phyloP scores from a whole-genome alignment of 176 grass and related monocot genomes.

The Avena atlantica region DNA sequence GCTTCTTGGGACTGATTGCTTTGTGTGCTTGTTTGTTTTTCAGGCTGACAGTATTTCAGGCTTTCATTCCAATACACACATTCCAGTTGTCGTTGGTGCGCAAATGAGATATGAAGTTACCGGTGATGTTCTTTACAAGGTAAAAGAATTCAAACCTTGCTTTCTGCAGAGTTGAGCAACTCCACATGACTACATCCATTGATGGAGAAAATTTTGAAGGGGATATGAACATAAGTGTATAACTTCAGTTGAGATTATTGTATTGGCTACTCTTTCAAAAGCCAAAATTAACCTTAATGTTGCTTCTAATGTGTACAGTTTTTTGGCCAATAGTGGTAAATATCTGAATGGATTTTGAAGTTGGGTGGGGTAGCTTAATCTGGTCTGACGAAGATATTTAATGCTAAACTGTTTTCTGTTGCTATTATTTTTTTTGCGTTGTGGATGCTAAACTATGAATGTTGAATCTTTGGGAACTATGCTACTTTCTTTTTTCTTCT shows the following conservation, averaged over 20 bases:
- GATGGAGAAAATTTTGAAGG: not conserved
- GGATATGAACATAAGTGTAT: not conserved
- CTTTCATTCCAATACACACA: constrained; percentile 96
- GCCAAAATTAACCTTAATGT: not conserved
- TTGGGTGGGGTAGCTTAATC: not conserved
- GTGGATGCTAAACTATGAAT: not conserved
- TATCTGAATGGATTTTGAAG: not conserved
- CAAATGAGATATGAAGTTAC: constrained; percentile 98
- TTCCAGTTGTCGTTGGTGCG: constrained; percentile 82
- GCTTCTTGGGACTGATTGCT: constrained; percentile 2
- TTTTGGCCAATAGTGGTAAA: constrained; percentile 3
- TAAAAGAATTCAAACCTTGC: constrained; percentile 41
- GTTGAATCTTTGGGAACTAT: not conserved
- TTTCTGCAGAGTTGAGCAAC: constrained; percentile 27
- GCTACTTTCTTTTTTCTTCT: not conserved
- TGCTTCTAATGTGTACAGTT: not conserved
- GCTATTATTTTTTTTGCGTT: not conserved
- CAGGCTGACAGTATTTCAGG: constrained; percentile 86
- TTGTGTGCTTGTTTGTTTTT: constrained; percentile 35
- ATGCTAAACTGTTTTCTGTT: not conserved
- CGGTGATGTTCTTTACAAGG: constrained; percentile 95
- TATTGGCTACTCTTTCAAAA: not conserved
- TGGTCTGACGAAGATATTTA: not conserved
- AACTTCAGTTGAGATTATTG: not conserved
- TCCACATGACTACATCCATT: constrained; percentile 20